Conservation (phyloP, 2,329 filamentous ascomycete genomes). For the Ploettnerulaceae sp. region DNA sequence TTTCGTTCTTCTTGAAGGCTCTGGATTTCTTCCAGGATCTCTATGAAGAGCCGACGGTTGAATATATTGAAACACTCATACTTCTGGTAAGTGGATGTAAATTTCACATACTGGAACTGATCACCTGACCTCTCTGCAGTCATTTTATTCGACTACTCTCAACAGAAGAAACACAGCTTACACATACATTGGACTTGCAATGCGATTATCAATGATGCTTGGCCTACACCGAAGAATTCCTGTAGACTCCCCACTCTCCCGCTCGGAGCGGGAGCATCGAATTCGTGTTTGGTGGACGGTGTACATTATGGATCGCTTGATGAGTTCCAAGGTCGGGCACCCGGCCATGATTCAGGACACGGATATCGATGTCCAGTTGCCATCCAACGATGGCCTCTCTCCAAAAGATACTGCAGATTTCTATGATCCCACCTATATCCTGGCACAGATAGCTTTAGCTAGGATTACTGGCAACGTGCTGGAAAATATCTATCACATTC, state of each 20-base stretch:
- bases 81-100: constrained; percentile 36
- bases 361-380: constrained; percentile 40
- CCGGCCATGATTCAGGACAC: constrained; percentile 45
- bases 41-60: constrained; percentile 40
- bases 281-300: constrained; percentile 42
- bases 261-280: constrained; percentile 37
- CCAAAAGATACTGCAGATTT: constrained; percentile 36
- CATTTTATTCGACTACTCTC: constrained; percentile 35
- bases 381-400: constrained; percentile 32
- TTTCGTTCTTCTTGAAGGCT: constrained; percentile 40
- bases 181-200: constrained; percentile 34
- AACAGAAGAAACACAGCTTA: constrained; percentile 35
- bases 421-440: constrained; percentile 35
- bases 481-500: constrained; percentile 13
- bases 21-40: constrained; percentile 39
- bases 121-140: constrained; percentile 14
- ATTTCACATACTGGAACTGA: too few species aligned
- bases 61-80: constrained; percentile 41
- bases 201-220: constrained; percentile 40
- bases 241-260: constrained; percentile 35
- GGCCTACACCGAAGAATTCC: constrained; percentile 41
- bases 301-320: constrained; percentile 43
- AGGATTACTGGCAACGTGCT: constrained; percentile 35
- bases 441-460: constrained; percentile 37
- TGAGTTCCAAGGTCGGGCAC: constrained; percentile 45